phyloP scores from a whole-genome alignment of 1,284 basidiomycete genomes.

The Trichosporon inkin region DNA sequence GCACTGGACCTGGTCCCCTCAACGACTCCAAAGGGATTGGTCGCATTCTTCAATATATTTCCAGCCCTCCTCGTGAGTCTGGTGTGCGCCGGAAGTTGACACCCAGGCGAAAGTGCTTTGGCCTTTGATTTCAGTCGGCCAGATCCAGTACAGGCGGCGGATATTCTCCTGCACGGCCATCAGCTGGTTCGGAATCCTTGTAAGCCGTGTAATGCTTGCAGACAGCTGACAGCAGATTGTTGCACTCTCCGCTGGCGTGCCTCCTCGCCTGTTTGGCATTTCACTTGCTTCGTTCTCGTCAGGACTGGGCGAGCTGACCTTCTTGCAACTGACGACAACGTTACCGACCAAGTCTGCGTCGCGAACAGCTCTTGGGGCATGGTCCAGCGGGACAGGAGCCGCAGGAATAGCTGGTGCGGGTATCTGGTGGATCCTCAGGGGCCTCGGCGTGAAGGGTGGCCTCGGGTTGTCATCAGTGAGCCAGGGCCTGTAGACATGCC shows the following conservation, averaged over 20 bases:
- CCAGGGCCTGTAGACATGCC: neutral
- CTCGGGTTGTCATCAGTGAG: constrained; percentile 64
- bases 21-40: constrained; percentile 79
- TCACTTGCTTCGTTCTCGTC: constrained; percentile 84
- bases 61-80: constrained; percentile 58
- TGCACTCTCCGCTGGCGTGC: constrained; percentile 66
- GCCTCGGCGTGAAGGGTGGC: constrained; percentile 75
- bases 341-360: constrained; percentile 38
- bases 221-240: constrained; percentile 63
- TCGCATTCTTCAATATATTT: constrained; percentile 85
- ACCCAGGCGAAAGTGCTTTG: constrained; percentile 74
- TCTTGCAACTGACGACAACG: constrained; percentile 85
- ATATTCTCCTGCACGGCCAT: constrained; percentile 69
- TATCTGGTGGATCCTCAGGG: constrained; percentile 89
- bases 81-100: constrained; percentile 23
- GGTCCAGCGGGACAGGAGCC: constrained; percentile 87
- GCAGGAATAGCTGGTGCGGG: constrained; percentile 89
- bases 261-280: constrained; percentile 77
- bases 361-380: constrained; percentile 59
- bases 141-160: constrained; percentile 70
- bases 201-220: constrained; percentile 48
- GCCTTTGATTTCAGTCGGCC: constrained; percentile 82
- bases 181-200: constrained; percentile 76
- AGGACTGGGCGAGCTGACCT: constrained; percentile 90
- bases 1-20: constrained; percentile 90